Evolutionary conservation across 176 grass and related monocot genomes (phyloP).

Genomic region (Oryza glaberrima): DNA sequence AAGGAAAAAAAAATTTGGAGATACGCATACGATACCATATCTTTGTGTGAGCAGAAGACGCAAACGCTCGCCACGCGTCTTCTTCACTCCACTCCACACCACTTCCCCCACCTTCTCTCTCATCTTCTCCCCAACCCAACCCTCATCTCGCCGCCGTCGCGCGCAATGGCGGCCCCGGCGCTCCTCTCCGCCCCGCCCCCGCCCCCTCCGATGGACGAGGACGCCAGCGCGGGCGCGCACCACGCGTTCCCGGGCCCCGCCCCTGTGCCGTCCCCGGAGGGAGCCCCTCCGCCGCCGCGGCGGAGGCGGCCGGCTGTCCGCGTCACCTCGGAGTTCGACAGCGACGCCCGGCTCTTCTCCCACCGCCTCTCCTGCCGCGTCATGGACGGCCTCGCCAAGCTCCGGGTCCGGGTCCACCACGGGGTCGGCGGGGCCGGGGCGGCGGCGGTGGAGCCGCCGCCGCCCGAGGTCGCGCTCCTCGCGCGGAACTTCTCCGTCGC

Average conservation of each 20-base stretch:
- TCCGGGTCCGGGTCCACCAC: conserved; percentile 48
- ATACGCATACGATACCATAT: neutral
- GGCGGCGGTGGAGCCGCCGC: neutral
- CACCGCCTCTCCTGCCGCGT: conserved; percentile 62
- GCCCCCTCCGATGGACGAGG: conserved; percentile 17
- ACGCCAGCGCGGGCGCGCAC: neutral
- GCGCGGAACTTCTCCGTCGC: conserved; percentile 54
- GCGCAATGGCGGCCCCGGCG: conserved; percentile 50
- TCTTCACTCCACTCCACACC: neutral
- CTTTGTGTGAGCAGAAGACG: neutral
- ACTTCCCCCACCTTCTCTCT: too few species aligned
- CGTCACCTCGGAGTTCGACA: conserved; percentile 66
- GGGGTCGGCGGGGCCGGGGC: neutral
- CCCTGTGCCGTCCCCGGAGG: neutral
- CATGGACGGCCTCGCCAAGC: conserved; percentile 56
- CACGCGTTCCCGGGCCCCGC: neutral
- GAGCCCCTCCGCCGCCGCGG: neutral
- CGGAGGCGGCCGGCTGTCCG: conserved; percentile 37
- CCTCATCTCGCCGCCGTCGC: neutral
- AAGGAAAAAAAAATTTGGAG: too few species aligned
- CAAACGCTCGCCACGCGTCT: conserved; percentile 30
- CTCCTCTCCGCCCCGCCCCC: conserved; percentile 43
- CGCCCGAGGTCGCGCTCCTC: conserved; percentile 44
- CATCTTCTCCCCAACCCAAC: neutral
- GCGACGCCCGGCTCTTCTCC: conserved; percentile 46